These are phyloP conservation scores for Coemansia sp. DNA, from an alignment of 192 early-diverging fungal genomes.

Conservation along the genomic window DNA sequence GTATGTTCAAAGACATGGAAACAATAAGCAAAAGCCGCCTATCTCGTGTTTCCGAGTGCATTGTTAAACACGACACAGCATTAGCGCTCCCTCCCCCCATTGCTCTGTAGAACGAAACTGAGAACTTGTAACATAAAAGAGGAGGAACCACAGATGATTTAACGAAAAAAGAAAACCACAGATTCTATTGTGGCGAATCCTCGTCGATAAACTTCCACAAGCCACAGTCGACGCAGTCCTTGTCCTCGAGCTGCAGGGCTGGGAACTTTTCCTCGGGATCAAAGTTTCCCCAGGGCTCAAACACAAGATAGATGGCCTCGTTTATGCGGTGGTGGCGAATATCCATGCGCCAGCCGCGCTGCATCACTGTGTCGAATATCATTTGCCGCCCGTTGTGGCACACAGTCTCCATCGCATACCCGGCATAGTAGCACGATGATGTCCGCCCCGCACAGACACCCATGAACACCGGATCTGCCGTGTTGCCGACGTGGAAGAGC, in stretches of 20 bases:
- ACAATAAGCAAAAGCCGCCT: no score
- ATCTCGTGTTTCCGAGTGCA: no score
- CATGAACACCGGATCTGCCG: constrained; percentile 87
- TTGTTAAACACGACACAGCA: no score
- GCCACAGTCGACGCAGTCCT: constrained; percentile 76
- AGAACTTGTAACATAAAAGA: no score
- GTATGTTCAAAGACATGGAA: no score
- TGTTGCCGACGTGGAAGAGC: constrained; percentile 91
- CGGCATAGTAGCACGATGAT: constrained; percentile 67
- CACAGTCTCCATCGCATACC: constrained; percentile 75
- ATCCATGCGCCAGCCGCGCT: constrained; percentile 65
- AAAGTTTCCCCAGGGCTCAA: constrained; percentile 48
- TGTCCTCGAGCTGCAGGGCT: constrained; percentile 31
- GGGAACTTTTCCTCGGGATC: constrained; percentile 42
- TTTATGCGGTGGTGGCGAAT: constrained; percentile 79
- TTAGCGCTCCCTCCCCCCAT: no score
- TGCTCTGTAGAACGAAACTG: no score
- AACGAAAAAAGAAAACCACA: not conserved
- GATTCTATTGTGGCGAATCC: constrained; percentile 36
- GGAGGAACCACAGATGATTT: no score
- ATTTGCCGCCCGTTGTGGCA: constrained; percentile 80
- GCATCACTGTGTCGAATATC: constrained; percentile 68
- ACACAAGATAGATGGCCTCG: constrained; percentile 67
- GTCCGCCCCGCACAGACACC: constrained; percentile 75
- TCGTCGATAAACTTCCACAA: constrained; percentile 71